These are phyloP conservation scores for Coemansia sp. DNA, from an alignment of 192 early-diverging fungal genomes.

Conservation along the genomic window DNA sequence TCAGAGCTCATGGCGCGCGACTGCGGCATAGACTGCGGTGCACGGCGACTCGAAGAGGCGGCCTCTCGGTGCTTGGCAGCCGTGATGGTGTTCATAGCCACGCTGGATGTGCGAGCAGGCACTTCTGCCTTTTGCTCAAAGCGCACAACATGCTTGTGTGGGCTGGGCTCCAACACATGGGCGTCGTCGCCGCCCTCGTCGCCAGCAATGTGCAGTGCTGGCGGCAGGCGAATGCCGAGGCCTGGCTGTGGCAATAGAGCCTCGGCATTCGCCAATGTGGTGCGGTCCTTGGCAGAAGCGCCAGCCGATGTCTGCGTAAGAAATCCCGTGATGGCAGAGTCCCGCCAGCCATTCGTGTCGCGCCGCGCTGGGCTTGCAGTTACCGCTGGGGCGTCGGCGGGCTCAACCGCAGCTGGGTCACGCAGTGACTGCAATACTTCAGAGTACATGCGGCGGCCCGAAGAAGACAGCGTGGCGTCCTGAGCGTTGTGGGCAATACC, in stretches of 20 bases:
- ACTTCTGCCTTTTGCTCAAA: not conserved
- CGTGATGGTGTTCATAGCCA: conserved; percentile 36
- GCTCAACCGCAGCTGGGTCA: not conserved
- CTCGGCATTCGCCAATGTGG: conserved; percentile 3
- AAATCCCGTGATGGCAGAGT: conserved; percentile 41
- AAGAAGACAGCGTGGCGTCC: conserved; percentile 28
- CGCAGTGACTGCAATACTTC: conserved; percentile 28
- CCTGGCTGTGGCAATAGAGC: not conserved
- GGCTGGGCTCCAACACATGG: not conserved
- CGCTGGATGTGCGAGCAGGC: conserved; percentile 23
- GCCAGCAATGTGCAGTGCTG: not conserved
- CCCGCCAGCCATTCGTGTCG: conserved; percentile 29
- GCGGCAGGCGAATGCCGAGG: not conserved
- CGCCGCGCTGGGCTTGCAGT: not conserved
- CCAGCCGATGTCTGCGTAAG: conserved; percentile 26
- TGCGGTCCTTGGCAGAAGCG: conserved; percentile 14
- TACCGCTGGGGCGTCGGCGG: not conserved
- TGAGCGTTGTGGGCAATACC: conserved; percentile 24
- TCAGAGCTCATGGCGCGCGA: conserved; percentile 35
- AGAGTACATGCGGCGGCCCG: conserved; percentile 36
- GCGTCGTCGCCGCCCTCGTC: conserved; percentile 7
- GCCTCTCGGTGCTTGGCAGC: conserved; percentile 8
- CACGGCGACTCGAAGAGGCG: not conserved
- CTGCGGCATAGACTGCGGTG: conserved; percentile 31
- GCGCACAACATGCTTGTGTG: conserved; percentile 14